phyloP scores from a whole-genome alignment of 2,329 filamentous ascomycete species.

The Beauveria australis region DNA sequence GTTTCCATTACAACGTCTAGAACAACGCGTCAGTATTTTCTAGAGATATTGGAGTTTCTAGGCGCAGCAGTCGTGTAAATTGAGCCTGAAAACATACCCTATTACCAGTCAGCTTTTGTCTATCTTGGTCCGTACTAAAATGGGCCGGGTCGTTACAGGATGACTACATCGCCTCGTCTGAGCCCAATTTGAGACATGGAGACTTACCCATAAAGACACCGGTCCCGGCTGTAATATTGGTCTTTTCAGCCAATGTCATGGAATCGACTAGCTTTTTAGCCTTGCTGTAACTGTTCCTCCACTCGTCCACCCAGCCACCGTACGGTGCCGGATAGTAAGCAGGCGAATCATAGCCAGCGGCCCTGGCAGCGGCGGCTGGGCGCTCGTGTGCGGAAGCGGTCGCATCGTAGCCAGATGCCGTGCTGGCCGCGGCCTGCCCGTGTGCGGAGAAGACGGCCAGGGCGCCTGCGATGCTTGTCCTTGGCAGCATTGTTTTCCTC shows the following conservation, averaged over 20 bases:
- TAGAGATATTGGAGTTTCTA: no score
- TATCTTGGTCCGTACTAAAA: not conserved
- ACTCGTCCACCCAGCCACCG: slow-evolving; percentile 62
- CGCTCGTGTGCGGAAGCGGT: slow-evolving; percentile 30
- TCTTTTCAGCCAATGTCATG: slow-evolving; percentile 76
- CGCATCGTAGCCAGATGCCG: slow-evolving; percentile 26
- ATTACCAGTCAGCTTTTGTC: not conserved
- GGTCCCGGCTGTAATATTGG: slow-evolving; percentile 65
- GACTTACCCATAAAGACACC: slow-evolving; percentile 60
- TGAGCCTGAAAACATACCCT: not conserved
- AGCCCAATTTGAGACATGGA: not conserved
- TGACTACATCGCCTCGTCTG: not conserved
- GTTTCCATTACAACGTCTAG: slow-evolving; percentile 63
- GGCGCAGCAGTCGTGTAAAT: no score
- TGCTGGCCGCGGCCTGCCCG: not conserved
- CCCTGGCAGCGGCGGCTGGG: not conserved
- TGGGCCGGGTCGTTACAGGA: not conserved
- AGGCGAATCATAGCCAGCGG: slow-evolving; percentile 31
- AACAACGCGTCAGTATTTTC: not conserved
- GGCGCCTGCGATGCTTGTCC: not conserved
- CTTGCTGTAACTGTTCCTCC: slow-evolving; percentile 62
- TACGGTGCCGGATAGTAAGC: slow-evolving; percentile 64
- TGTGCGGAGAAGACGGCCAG: not conserved
- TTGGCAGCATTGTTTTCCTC: not conserved
- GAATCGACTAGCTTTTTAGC: slow-evolving; percentile 59